Percentiles rank a stretch among this genome's conserved stretches.
Evolutionary conservation across 805 yeast species (phyloP).

Genomic region (Pichia manshurica): DNA sequence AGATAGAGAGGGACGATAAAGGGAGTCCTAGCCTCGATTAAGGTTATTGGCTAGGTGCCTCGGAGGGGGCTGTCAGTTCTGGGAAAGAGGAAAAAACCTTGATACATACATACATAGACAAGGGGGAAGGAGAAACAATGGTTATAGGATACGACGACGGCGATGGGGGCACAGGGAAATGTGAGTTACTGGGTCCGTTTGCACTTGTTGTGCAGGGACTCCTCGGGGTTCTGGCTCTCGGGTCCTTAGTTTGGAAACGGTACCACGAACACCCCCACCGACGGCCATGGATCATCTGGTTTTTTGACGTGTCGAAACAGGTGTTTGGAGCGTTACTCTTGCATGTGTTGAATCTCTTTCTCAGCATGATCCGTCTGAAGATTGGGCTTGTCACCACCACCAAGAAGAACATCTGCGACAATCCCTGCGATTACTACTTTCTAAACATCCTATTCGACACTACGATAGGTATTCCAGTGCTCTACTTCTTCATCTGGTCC

Average conservation of each 20-base stretch:
- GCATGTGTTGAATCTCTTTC: slow-evolving; percentile 68
- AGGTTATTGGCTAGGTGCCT: too few relatives aligned
- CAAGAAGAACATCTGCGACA: slow-evolving; percentile 25
- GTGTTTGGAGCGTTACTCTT: slow-evolving; percentile 80
- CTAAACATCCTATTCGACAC: slow-evolving; percentile 84
- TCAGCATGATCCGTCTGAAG: slow-evolving; percentile 52
- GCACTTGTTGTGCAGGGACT: slow-evolving; percentile 71
- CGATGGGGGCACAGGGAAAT: slow-evolving; percentile 20
- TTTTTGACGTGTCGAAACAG: slow-evolving; percentile 85
- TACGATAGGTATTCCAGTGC: slow-evolving; percentile 84
- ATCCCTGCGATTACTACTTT: slow-evolving; percentile 94
- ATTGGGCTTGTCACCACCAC: background rate
- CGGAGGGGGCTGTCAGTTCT: too few relatives aligned
- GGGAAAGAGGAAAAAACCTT: too few relatives aligned
- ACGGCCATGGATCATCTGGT: slow-evolving; percentile 85
- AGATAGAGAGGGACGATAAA: too few relatives aligned
- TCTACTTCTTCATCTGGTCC: slow-evolving; percentile 40
- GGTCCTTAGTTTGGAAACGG: slow-evolving; percentile 70
- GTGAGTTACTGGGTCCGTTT: slow-evolving; percentile 78
- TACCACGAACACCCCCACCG: slow-evolving; percentile 70
- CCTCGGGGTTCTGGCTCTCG: slow-evolving; percentile 71
- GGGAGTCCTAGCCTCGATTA: too few relatives aligned
- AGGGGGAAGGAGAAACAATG: too few relatives aligned
- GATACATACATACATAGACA: too few relatives aligned
- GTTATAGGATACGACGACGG: background rate